Evolutionary conservation across 257 asterid genomes (phyloP), one percentile per base, ranked within the genome.

Genomic region (Eucommia ulmoides): DNA sequence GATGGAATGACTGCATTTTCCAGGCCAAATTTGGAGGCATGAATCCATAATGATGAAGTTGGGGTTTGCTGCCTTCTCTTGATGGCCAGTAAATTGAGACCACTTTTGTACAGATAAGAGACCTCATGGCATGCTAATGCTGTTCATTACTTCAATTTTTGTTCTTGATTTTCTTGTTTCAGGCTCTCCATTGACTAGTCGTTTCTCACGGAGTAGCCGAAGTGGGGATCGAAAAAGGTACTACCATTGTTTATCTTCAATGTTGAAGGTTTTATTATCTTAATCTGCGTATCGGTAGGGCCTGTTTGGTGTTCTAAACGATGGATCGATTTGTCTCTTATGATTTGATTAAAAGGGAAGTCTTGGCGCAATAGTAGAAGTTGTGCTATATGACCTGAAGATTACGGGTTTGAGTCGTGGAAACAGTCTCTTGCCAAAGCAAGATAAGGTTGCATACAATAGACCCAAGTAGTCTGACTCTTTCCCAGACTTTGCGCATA

Each of bases 1-100:
- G 68, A 77, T 66, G 57, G 50, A 67, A 68, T 65, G 67, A 72
- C 74, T 63, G 72, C 65, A 62, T 73, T 75, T 74, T 65, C 81
- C 80, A 74, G 94, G 80, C 70, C 50, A 66, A 65, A 23, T 50
- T 62, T 71, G 78, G 82, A 69, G 76, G 76, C 82, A 58, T 65
- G 75, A 66, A 65, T 65, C 66, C 68, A 49, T 55, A 62, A 52
- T 67, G 87, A 50, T 68, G 77, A 55, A 68, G 61, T 55, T 55
- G 58, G 65, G 72, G 65, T 61, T 67, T 66, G 68, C 73, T 48
- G 62, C 74, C 76, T 54, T 76, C 71, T 63, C 70, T 69, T 70
- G 77, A 70, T 68, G 59, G 65, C 65, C 66, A 59, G 60, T 66
- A 19, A n/a, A 50, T n/a, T 51, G 66, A 65, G 45, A 61, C 69